A percentile compares a stretch with the other conserved stretches of the same genome.
These are phyloP conservation scores for Lentinula sp. DNA, from an alignment of 768 basidiomycete species.

Conservation along the genomic window DNA sequence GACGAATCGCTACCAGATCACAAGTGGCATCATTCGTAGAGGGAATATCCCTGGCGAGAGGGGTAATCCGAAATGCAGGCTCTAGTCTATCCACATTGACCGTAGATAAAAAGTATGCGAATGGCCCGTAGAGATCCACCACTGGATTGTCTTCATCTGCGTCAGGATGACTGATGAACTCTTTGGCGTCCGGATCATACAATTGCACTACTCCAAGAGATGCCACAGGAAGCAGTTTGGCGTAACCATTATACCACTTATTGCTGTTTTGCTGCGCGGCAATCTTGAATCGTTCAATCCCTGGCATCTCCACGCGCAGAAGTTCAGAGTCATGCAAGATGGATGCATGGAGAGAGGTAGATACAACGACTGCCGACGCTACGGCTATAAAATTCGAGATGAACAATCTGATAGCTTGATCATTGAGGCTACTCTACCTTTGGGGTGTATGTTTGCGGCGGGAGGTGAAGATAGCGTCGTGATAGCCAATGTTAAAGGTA, in stretches of 20 bases:
- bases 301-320: slow-evolving; percentile 63
- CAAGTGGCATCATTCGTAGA: slow-evolving; percentile 34
- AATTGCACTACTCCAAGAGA: slow-evolving; percentile 39
- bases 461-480: slow-evolving; percentile 36
- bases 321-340: slow-evolving; percentile 80
- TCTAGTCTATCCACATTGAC: slow-evolving; percentile 86
- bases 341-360: slow-evolving; percentile 78
- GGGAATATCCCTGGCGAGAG: slow-evolving; percentile 44
- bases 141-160: slow-evolving; percentile 25
- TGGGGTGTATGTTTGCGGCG: slow-evolving; percentile 14
- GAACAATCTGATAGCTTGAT: not conserved
- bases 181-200: slow-evolving; percentile 48
- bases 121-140: slow-evolving; percentile 66
- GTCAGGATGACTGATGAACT: slow-evolving; percentile 40
- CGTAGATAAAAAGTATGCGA: slow-evolving; percentile 79
- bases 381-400: slow-evolving; percentile 15
- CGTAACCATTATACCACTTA: slow-evolving; percentile 61
- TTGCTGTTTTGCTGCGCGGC: slow-evolving; percentile 74
- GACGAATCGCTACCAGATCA: slow-evolving; percentile 76
- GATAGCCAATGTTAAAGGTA: slow-evolving; percentile 49
- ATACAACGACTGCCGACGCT: slow-evolving; percentile 78
- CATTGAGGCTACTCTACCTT: slow-evolving; percentile 11
- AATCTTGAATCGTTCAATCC: slow-evolving; percentile 80
- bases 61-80: slow-evolving; percentile 71
- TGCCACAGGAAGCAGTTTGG: slow-evolving; percentile 47